phyloP scores from a whole-genome alignment of 768 basidiomycete genomes.

The Hydnum rufescens region DNA sequence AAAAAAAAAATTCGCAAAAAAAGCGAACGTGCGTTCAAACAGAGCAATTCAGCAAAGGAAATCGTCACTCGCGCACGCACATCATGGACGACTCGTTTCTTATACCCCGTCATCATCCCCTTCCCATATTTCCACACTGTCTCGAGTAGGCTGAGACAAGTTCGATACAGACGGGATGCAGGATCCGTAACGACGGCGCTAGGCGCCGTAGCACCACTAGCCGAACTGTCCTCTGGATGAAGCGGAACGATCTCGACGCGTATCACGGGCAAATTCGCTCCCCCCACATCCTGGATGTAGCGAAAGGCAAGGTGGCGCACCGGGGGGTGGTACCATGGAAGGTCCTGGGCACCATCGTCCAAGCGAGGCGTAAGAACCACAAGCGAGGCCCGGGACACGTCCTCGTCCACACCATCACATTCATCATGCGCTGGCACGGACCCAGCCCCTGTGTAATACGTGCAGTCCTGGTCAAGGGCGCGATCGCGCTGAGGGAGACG shows the following conservation, averaged over 20 bases:
- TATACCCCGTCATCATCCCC: constrained; percentile 63
- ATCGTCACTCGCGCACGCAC: too few relatives aligned
- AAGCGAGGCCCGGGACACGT: constrained; percentile 16
- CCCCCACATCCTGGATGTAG: constrained; percentile 23
- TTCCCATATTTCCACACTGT: constrained; percentile 76
- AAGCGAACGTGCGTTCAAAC: neutral
- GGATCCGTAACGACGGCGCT: constrained; percentile 22
- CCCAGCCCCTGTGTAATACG: constrained; percentile 24
- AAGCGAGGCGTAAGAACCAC: constrained; percentile 21
- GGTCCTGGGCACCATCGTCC: constrained; percentile 17
- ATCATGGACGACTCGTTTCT: constrained; percentile 76
- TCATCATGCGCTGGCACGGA: constrained; percentile 15
- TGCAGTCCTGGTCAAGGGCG: constrained; percentile 56
- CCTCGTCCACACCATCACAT: constrained; percentile 6
- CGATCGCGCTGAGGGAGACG: constrained; percentile 59
- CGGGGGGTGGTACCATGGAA: constrained; percentile 85
- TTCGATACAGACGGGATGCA: constrained; percentile 55
- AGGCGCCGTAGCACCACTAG: neutral
- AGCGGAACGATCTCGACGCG: constrained; percentile 38
- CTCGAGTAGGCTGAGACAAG: constrained; percentile 60
- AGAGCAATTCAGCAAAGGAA: too few relatives aligned
- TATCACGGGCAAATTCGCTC: constrained; percentile 16
- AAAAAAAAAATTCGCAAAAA: constrained; percentile 3
- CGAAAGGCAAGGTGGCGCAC: constrained; percentile 66
- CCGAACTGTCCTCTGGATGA: neutral